Evolutionary conservation across 2,329 filamentous ascomycete species (phyloP).

Genomic region (Microcyclospora pomicola): DNA sequence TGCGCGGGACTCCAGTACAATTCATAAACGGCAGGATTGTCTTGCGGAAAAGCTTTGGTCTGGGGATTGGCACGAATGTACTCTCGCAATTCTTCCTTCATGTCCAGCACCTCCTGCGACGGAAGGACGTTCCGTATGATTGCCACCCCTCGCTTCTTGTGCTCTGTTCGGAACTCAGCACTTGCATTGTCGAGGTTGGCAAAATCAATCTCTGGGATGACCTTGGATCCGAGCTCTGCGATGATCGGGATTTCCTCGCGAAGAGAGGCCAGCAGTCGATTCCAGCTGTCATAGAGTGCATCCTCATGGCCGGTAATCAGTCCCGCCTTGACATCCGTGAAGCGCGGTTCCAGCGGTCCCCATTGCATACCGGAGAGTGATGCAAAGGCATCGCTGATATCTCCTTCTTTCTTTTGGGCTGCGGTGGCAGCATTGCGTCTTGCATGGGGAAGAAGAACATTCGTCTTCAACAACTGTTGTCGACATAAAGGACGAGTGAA

Average conservation of each 20-base stretch:
- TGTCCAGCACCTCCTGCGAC: constrained; percentile 29
- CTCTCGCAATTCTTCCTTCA: constrained; percentile 30
- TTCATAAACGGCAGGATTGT: constrained; percentile 38
- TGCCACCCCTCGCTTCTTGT: constrained; percentile 43
- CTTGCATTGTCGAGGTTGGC: constrained; percentile 34
- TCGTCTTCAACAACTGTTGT: too few species aligned
- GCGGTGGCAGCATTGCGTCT: constrained; percentile 12
- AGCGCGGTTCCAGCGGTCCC: constrained; percentile 30
- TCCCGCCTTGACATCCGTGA: constrained; percentile 31
- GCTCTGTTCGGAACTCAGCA: constrained; percentile 41
- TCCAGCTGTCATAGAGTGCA: constrained; percentile 33
- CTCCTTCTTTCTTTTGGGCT: constrained; percentile 31
- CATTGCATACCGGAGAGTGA: constrained; percentile 35
- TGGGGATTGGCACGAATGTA: constrained; percentile 36
- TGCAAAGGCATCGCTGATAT: constrained; percentile 38
- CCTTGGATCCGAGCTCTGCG: constrained; percentile 26
- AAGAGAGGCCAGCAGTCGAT: constrained; percentile 29
- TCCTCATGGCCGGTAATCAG: constrained; percentile 36
- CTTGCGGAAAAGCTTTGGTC: constrained; percentile 32
- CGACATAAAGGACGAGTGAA: too few species aligned
- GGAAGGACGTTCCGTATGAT: constrained; percentile 33
- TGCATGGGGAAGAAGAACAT: background rate
- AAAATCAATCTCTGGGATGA: constrained; percentile 35
- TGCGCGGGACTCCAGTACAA: constrained; percentile 37
- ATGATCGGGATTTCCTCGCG: constrained; percentile 33